Evolutionary conservation across 2,329 filamentous ascomycete genomes (phyloP), one percentile per base, ranked within the genome.

Genomic region (Venturia nashicola): DNA sequence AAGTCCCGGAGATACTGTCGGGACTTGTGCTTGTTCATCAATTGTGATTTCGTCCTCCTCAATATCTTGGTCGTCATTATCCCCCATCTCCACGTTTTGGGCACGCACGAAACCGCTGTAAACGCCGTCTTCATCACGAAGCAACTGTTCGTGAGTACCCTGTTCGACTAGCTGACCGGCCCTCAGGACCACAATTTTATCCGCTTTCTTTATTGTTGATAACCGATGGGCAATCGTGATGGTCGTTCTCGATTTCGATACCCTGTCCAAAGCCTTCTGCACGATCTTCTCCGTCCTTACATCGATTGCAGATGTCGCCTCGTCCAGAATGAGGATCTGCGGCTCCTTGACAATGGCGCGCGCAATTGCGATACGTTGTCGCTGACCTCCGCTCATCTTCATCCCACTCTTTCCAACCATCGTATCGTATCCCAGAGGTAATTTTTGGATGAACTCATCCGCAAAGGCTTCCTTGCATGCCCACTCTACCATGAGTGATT

Each of bases 141-240:
- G 78, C 0, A 96, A 80, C 54, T 84, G 82, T 7, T 91, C 84
- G 67, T 96, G 91, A 0, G 83, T 90, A 0, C 91, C 91, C 68
- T 86, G 78, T 72, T 96, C 90, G 9, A 87, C 81, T 0, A 91
- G 82, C 61, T 80, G 75, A 2, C 91, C 91, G 68, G 87, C 83
- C 59, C 87, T 81, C 62, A 95, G 74, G 0, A 95, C 90, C 7
- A 91, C 78, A 63, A 95, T 95, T 42, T 85, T 83, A 70, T 95
- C 87, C 4, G 90, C 90, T 67, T 88, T 84, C 72, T 86, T 87
- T 68, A 91, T 88, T 0, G 88, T 91, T 0, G 86, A 89, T 3
- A 91, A 77, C 4, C 88, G 79, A 71, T 91, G 88, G 0, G 90
- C 91, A 61, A 92, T 89, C 51, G 91, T 83, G n/a, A 94, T 83